Evolutionary conservation across 1,139 yeast species (phyloP).

Genomic region (Scheffersomyces quercinus): DNA sequence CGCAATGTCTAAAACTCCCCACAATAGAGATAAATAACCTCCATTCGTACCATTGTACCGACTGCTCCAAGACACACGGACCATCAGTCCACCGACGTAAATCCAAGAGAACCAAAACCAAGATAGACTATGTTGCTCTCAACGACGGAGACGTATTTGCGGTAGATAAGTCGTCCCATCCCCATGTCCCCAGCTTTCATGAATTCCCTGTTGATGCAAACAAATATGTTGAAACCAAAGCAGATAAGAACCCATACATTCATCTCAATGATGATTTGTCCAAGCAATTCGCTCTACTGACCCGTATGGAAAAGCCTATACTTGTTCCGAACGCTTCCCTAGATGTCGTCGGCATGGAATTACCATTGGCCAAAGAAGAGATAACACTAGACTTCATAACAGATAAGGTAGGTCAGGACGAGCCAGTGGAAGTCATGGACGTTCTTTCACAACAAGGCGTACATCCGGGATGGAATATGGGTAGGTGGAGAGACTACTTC

Average conservation of each 20-base stretch:
- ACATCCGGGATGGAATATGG: conserved; percentile 66
- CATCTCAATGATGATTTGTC: conserved; percentile 22
- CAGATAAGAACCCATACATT: neutral
- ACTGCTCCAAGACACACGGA: conserved; percentile 49
- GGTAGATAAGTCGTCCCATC: conserved; percentile 60
- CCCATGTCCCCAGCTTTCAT: conserved; percentile 51
- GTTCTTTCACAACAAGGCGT: conserved; percentile 76
- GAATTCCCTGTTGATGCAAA: conserved; percentile 20
- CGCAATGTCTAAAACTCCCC: conserved; percentile 46
- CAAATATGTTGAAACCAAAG: conserved; percentile 7
- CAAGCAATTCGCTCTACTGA: conserved; percentile 31
- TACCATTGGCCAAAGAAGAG: conserved; percentile 35
- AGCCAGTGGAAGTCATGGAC: conserved; percentile 82
- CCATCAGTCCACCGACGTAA: conserved; percentile 55
- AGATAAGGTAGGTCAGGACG: conserved; percentile 60
- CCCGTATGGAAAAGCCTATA: conserved; percentile 29
- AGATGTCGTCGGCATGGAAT: conserved; percentile 34
- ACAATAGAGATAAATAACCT: conserved; percentile 38
- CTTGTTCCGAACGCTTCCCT: conserved; percentile 32
- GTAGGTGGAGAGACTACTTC: conserved; percentile 76
- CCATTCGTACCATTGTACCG: conserved; percentile 55
- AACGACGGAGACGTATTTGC: conserved; percentile 70
- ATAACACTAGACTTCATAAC: conserved; percentile 61
- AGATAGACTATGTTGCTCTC: conserved; percentile 77
- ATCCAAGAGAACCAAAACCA: conserved; percentile 53